Percentiles rank a stretch among this genome's conserved stretches.
These are phyloP conservation scores for Fraxinus quadrangulata DNA, from an alignment of 257 asterid genomes.

Conservation along the genomic window DNA sequence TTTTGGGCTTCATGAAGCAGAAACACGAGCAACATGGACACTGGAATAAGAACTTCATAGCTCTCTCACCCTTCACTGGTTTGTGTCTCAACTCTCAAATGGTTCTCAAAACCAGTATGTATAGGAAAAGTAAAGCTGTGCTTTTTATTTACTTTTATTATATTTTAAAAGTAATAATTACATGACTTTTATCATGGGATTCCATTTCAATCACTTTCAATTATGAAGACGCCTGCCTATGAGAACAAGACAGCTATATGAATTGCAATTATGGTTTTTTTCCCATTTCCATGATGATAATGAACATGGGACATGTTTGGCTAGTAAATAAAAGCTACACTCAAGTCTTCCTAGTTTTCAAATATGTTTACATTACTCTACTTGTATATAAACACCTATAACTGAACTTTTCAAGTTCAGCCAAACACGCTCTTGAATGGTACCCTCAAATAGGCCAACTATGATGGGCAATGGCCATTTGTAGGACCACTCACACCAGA, in stretches of 20 bases:
- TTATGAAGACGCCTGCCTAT: no score
- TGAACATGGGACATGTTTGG: neutral
- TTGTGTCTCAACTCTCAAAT: neutral
- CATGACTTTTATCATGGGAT: constrained; percentile 8
- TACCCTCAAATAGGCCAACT: neutral
- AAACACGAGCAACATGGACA: constrained; percentile 83
- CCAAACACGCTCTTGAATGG: neutral
- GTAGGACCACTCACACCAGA: neutral
- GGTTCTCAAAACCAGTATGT: constrained; percentile 18
- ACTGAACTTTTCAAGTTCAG: neutral
- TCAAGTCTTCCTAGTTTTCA: no score
- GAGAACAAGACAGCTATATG: no score
- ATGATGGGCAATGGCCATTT: neutral
- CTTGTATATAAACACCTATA: no score
- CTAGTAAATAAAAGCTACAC: neutral
- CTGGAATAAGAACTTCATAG: constrained; percentile 80
- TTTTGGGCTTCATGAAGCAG: constrained; percentile 74
- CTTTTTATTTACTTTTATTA: neutral
- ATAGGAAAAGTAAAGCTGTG: constrained; percentile 15
- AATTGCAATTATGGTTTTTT: no score
- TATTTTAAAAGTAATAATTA: neutral
- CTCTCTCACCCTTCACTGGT: neutral
- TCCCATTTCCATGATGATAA: neutral
- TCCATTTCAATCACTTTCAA: neutral
- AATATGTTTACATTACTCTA: no score